A percentile compares a stretch with the other conserved stretches of the same genome.
phyloP scores from a whole-genome alignment of 2,329 filamentous ascomycete species.

The Aspergillus amoenus region DNA sequence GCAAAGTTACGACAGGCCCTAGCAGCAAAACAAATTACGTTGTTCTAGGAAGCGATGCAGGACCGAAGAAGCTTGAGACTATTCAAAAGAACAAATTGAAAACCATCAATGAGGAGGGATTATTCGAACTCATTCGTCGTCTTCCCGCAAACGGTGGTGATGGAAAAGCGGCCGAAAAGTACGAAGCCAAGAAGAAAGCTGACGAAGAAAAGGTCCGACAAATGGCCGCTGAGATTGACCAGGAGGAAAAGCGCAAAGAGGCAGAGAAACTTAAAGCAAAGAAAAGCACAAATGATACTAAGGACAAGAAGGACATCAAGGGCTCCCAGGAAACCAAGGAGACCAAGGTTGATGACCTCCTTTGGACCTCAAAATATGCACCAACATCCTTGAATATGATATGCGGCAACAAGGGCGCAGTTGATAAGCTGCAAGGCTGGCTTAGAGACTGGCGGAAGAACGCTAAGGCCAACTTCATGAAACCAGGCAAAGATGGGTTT shows the following conservation, averaged over 20 bases:
- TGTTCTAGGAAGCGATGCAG: slow-evolving; percentile 85
- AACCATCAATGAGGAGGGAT: slow-evolving; percentile 89
- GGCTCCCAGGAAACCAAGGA: background rate
- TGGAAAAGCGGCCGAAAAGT: slow-evolving; percentile 82
- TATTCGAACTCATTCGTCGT: slow-evolving; percentile 79
- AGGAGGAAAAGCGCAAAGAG: slow-evolving; percentile 62
- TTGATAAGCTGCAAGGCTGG: slow-evolving; percentile 89
- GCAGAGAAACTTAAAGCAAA: slow-evolving; percentile 54
- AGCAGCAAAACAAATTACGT: slow-evolving; percentile 95
- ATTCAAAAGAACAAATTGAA: slow-evolving; percentile 79
- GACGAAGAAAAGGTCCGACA: slow-evolving; percentile 80
- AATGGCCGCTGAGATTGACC: slow-evolving; percentile 82
- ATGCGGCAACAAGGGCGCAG: slow-evolving; percentile 87
- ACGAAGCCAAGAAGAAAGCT: slow-evolving; percentile 77
- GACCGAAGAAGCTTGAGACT: slow-evolving; percentile 86
- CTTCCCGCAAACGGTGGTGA: slow-evolving; percentile 84
- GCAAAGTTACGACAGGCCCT: slow-evolving; percentile 80
- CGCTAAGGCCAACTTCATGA: slow-evolving; percentile 77
- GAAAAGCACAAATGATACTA: slow-evolving; percentile 44
- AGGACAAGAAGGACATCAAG: slow-evolving; percentile 37
- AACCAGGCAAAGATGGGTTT: slow-evolving; percentile 78
- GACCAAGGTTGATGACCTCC: slow-evolving; percentile 57
- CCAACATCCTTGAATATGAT: slow-evolving; percentile 82
- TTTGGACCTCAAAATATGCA: slow-evolving; percentile 96
- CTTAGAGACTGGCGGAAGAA: slow-evolving; percentile 76